Base-by-base conservation (phyloP, 768 basidiomycete genomes). In the Podaxis sp. region DNA sequence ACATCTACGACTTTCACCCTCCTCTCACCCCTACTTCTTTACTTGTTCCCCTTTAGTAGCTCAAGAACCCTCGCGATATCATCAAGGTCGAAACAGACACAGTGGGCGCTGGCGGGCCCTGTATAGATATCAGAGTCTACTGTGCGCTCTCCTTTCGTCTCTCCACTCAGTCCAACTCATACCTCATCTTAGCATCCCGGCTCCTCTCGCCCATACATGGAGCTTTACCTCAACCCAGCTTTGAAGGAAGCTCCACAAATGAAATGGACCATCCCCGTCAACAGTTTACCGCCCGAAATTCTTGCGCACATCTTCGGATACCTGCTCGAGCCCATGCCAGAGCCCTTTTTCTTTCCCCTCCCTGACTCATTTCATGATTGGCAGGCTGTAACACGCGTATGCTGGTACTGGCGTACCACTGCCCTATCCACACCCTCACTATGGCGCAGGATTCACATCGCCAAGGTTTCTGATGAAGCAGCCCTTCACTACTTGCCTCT, bases 251-350 rank as follows among this genome's bases (percentile, higher is more conserved):
- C 23, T 13, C 25, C 40, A 6, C 13, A 14, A 28, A 42, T 23
- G 21, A 28, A n/a, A 14, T 23, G 38, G 11, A 27, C 50, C 14
- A n/a, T 9, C 28, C 38, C 14, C 11, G 46, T 60, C 21, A 53
- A 60, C 21, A 5, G 10, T 32, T 54, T 63, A 13, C 63, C 63
- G 18, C 63, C 59, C 32, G 63, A 63, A 44, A 55, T 63, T 13
- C 63, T 63, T 35, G 59, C 63, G 7, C 63, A 61, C 46, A 52
- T 61, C 55, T 57, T 63, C 50, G 32, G 50, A n/a, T 56, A 53
- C 35, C 40, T 60, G 21, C 50, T 53, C 13, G 50, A 60, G 5
- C 42, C 59, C 16, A 35, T 44, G 4, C 51, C 59, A 16, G 50
- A 60, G 16, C 59, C 38, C 13, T 53, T 60, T 46, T 44, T 51